Base-by-base conservation (phyloP, 2,329 filamentous ascomycete genomes). In the Fusarium globosum region DNA sequence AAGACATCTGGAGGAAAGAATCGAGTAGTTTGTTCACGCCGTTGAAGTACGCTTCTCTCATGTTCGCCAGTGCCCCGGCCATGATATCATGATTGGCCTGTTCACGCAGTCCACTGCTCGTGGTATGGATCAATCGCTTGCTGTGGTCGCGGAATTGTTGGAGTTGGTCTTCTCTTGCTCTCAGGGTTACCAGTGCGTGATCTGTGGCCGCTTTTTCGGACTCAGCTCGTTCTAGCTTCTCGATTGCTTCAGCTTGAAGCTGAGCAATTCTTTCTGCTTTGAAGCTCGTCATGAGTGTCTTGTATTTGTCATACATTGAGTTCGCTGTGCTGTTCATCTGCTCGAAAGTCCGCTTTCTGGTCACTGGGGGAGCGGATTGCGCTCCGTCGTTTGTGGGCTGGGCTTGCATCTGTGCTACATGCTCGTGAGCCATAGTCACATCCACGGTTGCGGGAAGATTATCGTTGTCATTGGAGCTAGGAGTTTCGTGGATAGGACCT, bases 391-490 rank as follows among this genome's bases (percentile, higher is more conserved):
- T 23, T 0, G 28, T 49, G 7, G 30, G 15, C 15, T 20, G 48
- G 1, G n/a, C 7, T 10, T 33, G 46, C 7, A 6, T 33, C 11
- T 20, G 28, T 20, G 30, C 16, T 1, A 6, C 21, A 4, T 35
- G 21, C 3, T 33, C 21, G 15, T n/a, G 10, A n/a, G 48, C 1
- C 5, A 15, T 16, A 33, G 21, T 4, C 15, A 3, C 7, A 9
- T 13, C 14, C 4, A 33, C 7, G 16, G 30, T 8, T 6, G 21
- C 7, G 13, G 21, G 30, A 18, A 6, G 21, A 23, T 13, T 4
- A 5, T n/a, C 7, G 16, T 33, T n/a, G 4, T 2, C 7, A 6
- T 35, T 23, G 0, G 30, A 13, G 4, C 4, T 7, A 10, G 18
- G 4, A 8, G 9, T 6, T 21, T 38, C 15, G 7, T 38, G 12